phyloP scores from a whole-genome alignment of 2,329 filamentous ascomycete species.

The Ophiocordyceps camponoti-leonardi region DNA sequence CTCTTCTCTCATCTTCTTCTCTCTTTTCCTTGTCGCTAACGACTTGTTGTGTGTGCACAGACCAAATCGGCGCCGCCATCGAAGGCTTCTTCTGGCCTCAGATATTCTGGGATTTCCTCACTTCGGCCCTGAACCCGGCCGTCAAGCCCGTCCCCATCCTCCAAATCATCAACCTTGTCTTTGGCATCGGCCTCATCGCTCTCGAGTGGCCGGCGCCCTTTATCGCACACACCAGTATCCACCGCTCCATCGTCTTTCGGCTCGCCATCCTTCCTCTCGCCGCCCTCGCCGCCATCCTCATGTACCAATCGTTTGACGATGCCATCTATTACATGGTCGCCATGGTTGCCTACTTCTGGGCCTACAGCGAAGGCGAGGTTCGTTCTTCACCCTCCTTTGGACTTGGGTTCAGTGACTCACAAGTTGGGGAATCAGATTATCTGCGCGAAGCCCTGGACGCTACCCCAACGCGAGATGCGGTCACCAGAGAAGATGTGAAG shows the following conservation, averaged over 20 bases:
- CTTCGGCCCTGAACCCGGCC: constrained; percentile 70
- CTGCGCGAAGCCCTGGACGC: constrained; percentile 52
- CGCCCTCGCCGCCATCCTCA: constrained; percentile 53
- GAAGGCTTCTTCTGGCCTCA: constrained; percentile 97
- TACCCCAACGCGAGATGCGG: constrained; percentile 33
- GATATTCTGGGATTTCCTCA: constrained; percentile 94
- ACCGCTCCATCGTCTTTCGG: constrained; percentile 76
- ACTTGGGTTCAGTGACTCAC: background rate
- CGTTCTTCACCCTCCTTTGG: constrained; percentile 13
- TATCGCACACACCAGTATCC: constrained; percentile 59
- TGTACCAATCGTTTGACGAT: constrained; percentile 87
- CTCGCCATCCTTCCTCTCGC: constrained; percentile 69
- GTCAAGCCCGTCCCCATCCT: constrained; percentile 79
- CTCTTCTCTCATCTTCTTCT: no score
- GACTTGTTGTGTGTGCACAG: constrained; percentile 26
- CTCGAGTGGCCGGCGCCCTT: constrained; percentile 82
- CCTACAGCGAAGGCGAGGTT: constrained; percentile 93
- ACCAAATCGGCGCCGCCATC: constrained; percentile 71
- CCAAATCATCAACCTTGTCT: constrained; percentile 75
- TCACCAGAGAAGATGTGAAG: background rate
- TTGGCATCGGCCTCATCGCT: constrained; percentile 61
- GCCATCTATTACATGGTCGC: constrained; percentile 84
- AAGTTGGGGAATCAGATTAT: constrained; percentile 32
- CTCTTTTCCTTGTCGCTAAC: constrained; percentile 8
- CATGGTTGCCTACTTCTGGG: constrained; percentile 85